Base-by-base conservation (phyloP, 2,329 filamentous ascomycete species). In the Xylaria sp. region DNA sequence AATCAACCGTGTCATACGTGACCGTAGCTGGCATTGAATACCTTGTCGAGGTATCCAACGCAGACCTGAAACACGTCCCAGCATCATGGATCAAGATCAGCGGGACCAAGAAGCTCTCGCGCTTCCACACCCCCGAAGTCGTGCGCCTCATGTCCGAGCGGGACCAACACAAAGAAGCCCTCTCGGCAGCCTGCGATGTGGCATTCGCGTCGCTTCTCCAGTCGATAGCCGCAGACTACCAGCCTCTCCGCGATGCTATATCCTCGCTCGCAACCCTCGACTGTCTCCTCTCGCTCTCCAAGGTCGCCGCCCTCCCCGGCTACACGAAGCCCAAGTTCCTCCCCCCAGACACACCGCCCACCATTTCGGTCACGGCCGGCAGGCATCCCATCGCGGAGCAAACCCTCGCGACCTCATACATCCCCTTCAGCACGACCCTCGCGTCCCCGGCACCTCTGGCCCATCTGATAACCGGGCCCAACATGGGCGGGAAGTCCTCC, bases 401-500 rank as follows among this genome's bases (percentile, higher is more conserved):
- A 72, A 87, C 94, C 10, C 85, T 98, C 5, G 84, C 94, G 3
- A 87, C 91, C 68, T 84, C 87, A 53, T 99, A 98, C 77, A 96
- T 99, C 60, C 94, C 95, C 47, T 99, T 99, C 77, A 87, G 90
- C 70, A 90, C 92, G 10, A 79, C 85, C 2, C 85, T 98, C 47
- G 83, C 86, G n/a, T 84, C 87, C 3, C 83, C 87, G 1, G 74
- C 81, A 0, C 85, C 87, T 0, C 84, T 91, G 5, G 92, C 92
- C 2, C 86, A 97, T 68, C 88, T 98, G 58, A 89, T 99, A 70
- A 99, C 95, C 0, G 95, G 95, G 0, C 95, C 95, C 29, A 99
- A 99, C 79, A 99, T 99, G 95, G 95, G 95, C 71, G 95, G 95
- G 58, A 99, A 99, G 74, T 97, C 92, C n/a, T 95, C 90, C 60